Evolutionary conservation across 257 asterid genomes (phyloP).

Genomic region (Fraxinus pennsylvanica): DNA sequence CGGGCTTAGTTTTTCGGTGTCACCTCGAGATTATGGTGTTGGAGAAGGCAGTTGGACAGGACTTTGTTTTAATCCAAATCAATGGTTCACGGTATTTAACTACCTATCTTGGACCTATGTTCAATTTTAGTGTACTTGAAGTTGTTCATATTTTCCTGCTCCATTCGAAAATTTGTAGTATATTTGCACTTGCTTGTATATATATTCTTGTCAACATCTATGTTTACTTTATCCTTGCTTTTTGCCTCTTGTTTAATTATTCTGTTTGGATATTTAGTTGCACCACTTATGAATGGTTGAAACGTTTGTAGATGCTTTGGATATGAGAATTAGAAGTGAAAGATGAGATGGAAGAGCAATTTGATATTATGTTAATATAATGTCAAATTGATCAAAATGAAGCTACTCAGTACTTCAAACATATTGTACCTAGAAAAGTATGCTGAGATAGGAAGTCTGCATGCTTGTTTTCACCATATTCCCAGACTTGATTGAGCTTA

Average conservation of each 20-base stretch:
- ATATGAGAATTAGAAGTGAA: background rate
- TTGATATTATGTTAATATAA: background rate
- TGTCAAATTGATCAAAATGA: background rate
- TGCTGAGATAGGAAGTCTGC: background rate
- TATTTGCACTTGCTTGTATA: background rate
- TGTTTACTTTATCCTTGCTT: background rate
- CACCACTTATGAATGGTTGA: background rate
- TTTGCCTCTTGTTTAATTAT: background rate
- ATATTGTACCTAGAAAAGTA: background rate
- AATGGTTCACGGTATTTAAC: constrained; percentile 66
- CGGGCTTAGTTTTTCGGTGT: constrained; percentile 62
- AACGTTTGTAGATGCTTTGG: background rate
- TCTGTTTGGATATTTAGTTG: background rate
- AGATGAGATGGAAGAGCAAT: background rate
- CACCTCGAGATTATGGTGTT: constrained; percentile 80
- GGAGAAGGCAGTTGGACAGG: constrained; percentile 98
- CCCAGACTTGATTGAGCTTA: background rate
- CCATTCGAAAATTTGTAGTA: constrained; percentile 5
- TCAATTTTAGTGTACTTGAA: background rate
- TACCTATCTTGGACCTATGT: constrained; percentile 12
- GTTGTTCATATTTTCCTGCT: constrained; percentile 15
- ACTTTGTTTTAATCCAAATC: constrained; percentile 78
- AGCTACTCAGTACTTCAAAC: background rate
- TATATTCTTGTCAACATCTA: constrained; percentile 6
- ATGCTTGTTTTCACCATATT: background rate